Base-by-base conservation (phyloP, 345 rosid genomes). In the Carallia pectinifolia region DNA sequence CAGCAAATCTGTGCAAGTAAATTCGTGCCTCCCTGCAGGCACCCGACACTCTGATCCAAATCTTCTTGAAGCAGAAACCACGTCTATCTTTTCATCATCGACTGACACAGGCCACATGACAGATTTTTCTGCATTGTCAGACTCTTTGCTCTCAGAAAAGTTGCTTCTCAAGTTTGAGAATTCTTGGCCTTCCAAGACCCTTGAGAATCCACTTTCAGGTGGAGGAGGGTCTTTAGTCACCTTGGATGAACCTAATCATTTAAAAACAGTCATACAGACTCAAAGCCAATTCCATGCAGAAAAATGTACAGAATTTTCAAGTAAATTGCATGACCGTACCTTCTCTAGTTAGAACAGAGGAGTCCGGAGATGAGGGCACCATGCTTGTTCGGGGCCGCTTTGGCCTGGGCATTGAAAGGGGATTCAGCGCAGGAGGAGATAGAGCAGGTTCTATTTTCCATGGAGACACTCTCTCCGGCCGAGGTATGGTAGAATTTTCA, bases 131-230 rank as follows among this genome's bases (percentile, higher is more conserved):
- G 71, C 80, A 64, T 66, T 70, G 36, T 67, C 78, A 16, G 67
- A 73, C 50, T 76, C 84, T 10, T 67, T 80, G 71, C 77, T 80
- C 74, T 72, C 77, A 6, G 71, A 39, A 67, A 76, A 73, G 64
- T 50, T 69, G 74, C 77, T 75, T 67, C 76, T 78, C 81, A 74
- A 69, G 71, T 77, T 72, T 59, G 79, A 66, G n/a, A 73, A 69
- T 76, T 80, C 86, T 83, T 83, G 86, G 78, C 86, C 86, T 80
- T 80, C 82, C 82, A 78, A 78, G 82, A 81, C 86, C 83, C 79
- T 77, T 29, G 83, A 47, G 73, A 73, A 77, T 63, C 85, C 84
- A 71, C 66, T 72, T 16, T 76, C 73, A 37, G 73, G 54, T 52
- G 81, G 58, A 71, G 85, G 70, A 71, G 85, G 70, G 64, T 85